Evolutionary conservation across 441 rosid species (phyloP), one percentile per base, ranked within the genome.

Genomic region (Kokia cookei): DNA sequence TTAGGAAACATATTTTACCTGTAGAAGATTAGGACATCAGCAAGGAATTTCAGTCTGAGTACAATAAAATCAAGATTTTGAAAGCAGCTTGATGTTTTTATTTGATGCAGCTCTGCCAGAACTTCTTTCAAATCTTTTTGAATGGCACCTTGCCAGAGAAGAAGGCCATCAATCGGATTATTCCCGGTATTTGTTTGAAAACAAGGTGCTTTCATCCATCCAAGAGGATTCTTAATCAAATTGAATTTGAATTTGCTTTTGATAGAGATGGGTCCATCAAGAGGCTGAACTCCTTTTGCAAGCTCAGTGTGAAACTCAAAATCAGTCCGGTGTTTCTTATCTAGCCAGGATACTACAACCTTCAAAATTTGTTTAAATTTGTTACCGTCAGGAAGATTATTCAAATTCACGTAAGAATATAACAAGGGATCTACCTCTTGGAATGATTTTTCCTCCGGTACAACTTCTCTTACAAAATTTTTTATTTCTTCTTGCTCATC

Each of bases 21-120:
- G 80, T 92, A 90, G 78, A 90, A 88, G 78, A 83, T 82, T 76
- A 92, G 76, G 69, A 94, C 85, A 83, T 91, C 91, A 15, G 84
- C 84, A 65, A 91, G 86, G 77, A 94, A 90, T 76, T 90, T 91
- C 68, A 93, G 71, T 67, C 83, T 85, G 78, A 77, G 82, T 72
- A 87, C 65, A 10, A 83, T 57, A 61, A 87, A 75, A 53, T 79
- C 79, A 40, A 85, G 73, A 76, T 85, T 78, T 60, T 74, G 58
- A 75, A 73, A 68, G 76, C 57, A 82, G 7, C 70, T 80, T 57
- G 86, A 80, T 35, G 58, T 71, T 73, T 78, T 85, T 40, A 79
- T 72, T 72, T 78, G 84, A 82, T 76, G 59, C 61, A 85, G 77
- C 65, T 83, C 86, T 78, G 83, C 83, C 4, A 82, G 84, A 80